Percentiles rank a stretch among this genome's conserved stretches.
These are phyloP conservation scores for Paramecium sonneborni DNA, from an alignment of 73 alveolate genomes.

Conservation along the genomic window DNA sequence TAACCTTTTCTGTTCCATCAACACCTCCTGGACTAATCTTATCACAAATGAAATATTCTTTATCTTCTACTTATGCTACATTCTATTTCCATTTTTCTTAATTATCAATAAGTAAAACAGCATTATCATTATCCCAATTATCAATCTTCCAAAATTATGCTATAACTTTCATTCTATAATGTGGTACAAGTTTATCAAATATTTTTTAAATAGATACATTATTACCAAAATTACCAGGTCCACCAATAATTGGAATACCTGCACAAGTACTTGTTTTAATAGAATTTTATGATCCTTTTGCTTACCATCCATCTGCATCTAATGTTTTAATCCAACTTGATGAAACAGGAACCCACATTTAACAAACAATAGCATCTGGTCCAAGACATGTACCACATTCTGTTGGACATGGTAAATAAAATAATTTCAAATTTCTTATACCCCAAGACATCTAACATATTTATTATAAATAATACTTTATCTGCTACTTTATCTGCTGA, in stretches of 20 bases:
- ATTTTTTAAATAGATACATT: neutral
- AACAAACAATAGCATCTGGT: slow-evolving; percentile 36
- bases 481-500: neutral
- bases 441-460: slow-evolving; percentile 34
- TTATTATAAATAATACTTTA: neutral
- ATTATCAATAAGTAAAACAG: neutral
- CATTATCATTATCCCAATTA: slow-evolving; percentile 22
- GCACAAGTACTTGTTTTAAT: slow-evolving; percentile 1
- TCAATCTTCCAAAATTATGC: slow-evolving; percentile 43
- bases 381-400: slow-evolving; percentile 46
- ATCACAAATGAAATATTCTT: neutral
- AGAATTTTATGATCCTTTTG: neutral
- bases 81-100: neutral
- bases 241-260: slow-evolving; percentile 38
- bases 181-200: neutral
- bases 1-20: neutral
- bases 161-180: neutral
- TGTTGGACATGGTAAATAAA: neutral
- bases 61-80: neutral
- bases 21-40: slow-evolving; percentile 25
- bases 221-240: neutral
- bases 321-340: neutral
- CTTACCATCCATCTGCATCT: slow-evolving; percentile 11
- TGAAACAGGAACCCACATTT: neutral
- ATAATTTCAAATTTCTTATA: slow-evolving; percentile 1